Percentiles rank a stretch among this genome's conserved stretches.
phyloP scores from a whole-genome alignment of 2,329 filamentous ascomycete genomes.

The Curvularia hawaiiensis region DNA sequence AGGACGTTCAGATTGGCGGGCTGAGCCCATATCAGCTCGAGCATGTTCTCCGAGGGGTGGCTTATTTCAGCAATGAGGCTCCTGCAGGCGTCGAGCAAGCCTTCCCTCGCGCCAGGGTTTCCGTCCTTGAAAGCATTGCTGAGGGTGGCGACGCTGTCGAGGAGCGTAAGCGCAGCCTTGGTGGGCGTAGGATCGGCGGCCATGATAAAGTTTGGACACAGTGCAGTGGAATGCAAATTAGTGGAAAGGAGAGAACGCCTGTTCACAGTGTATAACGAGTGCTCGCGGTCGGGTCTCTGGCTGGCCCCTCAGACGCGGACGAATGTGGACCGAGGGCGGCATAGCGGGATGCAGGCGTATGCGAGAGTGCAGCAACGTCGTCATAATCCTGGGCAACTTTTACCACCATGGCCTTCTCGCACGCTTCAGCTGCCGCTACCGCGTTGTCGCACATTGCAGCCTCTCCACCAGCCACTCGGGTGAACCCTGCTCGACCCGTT shows the following conservation, averaged over 20 bases:
- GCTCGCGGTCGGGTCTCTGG: background rate
- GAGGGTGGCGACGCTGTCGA: slow-evolving; percentile 26
- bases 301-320: slow-evolving; percentile 1
- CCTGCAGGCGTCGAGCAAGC: slow-evolving; percentile 25
- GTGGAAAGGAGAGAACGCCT: background rate
- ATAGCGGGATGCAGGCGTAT: background rate
- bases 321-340: background rate
- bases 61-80: slow-evolving; percentile 32
- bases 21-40: slow-evolving; percentile 31
- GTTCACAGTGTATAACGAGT: background rate
- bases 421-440: background rate
- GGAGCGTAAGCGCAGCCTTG: slow-evolving; percentile 23
- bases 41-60: slow-evolving; percentile 30
- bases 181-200: background rate
- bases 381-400: slow-evolving; percentile 2
- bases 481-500: background rate
- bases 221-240: background rate
- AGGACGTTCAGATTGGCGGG: slow-evolving; percentile 27
- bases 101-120: slow-evolving; percentile 23
- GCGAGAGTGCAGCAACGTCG: background rate
- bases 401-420: background rate
- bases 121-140: slow-evolving; percentile 26
- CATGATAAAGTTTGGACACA: slow-evolving; percentile 2
- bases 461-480: slow-evolving; percentile 2
- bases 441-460: background rate